Base-by-base conservation (phyloP, 208 protist genomes). In the Leishmania mexicana region DNA sequence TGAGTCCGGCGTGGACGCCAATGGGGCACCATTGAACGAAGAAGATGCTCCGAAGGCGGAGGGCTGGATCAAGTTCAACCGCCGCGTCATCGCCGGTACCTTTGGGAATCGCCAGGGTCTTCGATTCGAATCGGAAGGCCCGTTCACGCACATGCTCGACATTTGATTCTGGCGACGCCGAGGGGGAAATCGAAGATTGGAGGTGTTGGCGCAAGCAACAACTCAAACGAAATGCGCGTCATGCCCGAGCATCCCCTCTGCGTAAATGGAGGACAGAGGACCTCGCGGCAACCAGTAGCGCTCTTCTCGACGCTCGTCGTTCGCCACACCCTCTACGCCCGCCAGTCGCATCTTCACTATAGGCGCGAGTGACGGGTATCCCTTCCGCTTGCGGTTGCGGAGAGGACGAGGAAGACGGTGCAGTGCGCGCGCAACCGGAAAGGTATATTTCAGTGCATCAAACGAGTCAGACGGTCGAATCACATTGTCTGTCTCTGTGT, bases 31-130 rank as follows among this genome's bases (percentile, higher is more conserved):
- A 21, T 53, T 92, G 5, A 53, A 45, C 54, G 70, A 81, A 60
- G 51, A 13, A 21, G 72, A 83, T 19, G 53, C 51, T 24, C 75
- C 83, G 2, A 76, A 67, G 31, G 73, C 74, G 6, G 73, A 87
- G 38, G 80, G 76, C 54, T 93, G 88, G 86, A 72, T 92, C 35
- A 79, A 87, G 72, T 85, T 90, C 83, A 78, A 83, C 47, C 81
- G 85, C 72, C 91, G 88, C 42, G 90, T 97, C 31, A 78, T 97
- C 68, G 89, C 74, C 75, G 93, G 95, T 28, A 97, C 93, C 6
- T 98, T 95, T 74, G 93, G 95, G 49, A 96, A 96, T 83, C 89
- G 93, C 31, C 94, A 97, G 76, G 94, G 89, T 0, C 85, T 97
- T 3, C 58, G 75, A 58, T 80, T 98, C 19, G 92, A 94, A 78